Base-by-base conservation (phyloP, 352 stramenopile species). In the Globisporangium camurandrum region DNA sequence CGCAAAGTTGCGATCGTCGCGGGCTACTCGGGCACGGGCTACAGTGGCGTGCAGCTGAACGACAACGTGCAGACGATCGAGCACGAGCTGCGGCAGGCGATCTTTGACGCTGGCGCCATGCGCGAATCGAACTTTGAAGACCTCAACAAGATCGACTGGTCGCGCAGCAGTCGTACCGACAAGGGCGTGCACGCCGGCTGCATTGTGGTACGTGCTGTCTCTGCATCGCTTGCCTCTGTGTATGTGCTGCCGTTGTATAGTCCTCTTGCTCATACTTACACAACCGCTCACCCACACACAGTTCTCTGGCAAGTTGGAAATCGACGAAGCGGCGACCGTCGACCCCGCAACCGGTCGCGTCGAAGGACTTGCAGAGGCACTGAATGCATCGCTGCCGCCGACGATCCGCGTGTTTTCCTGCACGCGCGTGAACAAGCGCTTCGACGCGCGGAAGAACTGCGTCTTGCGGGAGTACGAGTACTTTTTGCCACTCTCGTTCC, bases 391-490 rank as follows among this genome's bases (percentile, higher is more conserved):
- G 39, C 64, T 97, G 23, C 88, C 88, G 1, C 56, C 69, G 1
- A 83, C 74, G 45, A 84, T 97, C 34, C 84, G 84, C 45, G 62
- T 96, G 38, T 96, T 96, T 54, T 95, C 86, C 14, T 86, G 73
- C 51, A 90, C 80, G 31, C 72, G 83, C 48, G 86, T 96, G 31
- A 88, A 88, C 57, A 95, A 96, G 67, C 81, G 80, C 44, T 97
- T 97, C 47, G 73, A 76, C n/a, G 84, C 86, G 27, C 78, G 88
- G 16, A 85, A 78, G 50, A 90, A 90, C 53, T 95, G 86, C 54
- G 81, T 85, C 28, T 65, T 94, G 38, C 80, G 88, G 28, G 86
- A 92, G 50, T 97, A 97, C 59, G 82, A 95, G 62, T 97, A 97
- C 61, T 94, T 93, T 45, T 65, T 97, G 57, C 88, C 88, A 26